Percentiles rank a stretch among this genome's conserved stretches.
Conservation (phyloP, 2,329 filamentous ascomycete genomes). For the Parastagonospora avenae region DNA sequence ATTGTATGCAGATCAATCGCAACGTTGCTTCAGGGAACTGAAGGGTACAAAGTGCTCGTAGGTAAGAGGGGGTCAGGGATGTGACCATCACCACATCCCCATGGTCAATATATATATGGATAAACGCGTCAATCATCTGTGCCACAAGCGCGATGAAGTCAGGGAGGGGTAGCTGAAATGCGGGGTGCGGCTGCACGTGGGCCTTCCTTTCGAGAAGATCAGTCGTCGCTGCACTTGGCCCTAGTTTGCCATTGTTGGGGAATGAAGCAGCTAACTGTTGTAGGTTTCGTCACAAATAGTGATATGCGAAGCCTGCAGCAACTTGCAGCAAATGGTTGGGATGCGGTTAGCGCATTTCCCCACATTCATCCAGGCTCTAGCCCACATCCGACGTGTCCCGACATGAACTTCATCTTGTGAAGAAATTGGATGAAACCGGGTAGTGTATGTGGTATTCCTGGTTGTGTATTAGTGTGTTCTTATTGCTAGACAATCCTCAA, state of each 20-base stretch:
- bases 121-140: conserved; percentile 3
- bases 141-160: conserved; percentile 23
- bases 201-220: conserved; percentile 16
- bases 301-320: not conserved
- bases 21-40: too few relatives aligned
- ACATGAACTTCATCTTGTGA: too few relatives aligned
- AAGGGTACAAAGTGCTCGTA: too few relatives aligned
- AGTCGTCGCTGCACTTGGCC: conserved; percentile 11
- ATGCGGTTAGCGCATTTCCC: not conserved
- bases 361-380: not conserved
- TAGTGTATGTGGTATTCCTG: too few relatives aligned
- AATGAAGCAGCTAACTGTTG: conserved; percentile 9
- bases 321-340: not conserved
- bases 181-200: conserved; percentile 36
- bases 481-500: too few relatives aligned
- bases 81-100: too few relatives aligned
- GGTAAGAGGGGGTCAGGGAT: too few relatives aligned
- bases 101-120: not conserved
- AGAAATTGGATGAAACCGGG: too few relatives aligned
- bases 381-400: not conserved
- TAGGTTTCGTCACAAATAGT: conserved; percentile 4
- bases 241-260: conserved; percentile 6
- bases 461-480: too few relatives aligned
- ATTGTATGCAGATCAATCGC: not conserved
- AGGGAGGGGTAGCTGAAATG: conserved; percentile 34